Conservation (phyloP, 257 asterid genomes). For the Solanum sparsipilum region DNA sequence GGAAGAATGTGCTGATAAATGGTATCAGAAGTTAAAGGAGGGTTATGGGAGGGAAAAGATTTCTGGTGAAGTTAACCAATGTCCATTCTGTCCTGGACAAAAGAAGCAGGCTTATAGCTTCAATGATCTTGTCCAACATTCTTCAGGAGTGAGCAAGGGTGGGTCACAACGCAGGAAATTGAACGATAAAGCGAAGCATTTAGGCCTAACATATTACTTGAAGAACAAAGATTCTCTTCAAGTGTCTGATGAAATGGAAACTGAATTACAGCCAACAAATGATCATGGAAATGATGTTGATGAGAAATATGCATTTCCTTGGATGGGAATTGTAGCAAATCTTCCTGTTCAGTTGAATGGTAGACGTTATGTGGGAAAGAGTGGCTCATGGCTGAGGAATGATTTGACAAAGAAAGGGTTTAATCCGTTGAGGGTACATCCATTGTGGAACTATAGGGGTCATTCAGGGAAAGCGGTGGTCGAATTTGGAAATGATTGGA, state of each 20-base stretch:
- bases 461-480: slow-evolving; percentile 41
- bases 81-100: slow-evolving; percentile 60
- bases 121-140: slow-evolving; percentile 48
- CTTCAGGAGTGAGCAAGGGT: slow-evolving; percentile 31
- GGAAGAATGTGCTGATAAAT: slow-evolving; percentile 41
- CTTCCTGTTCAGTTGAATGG: slow-evolving; percentile 16
- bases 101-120: slow-evolving; percentile 33
- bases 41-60: slow-evolving; percentile 14
- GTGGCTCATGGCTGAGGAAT: slow-evolving; percentile 27
- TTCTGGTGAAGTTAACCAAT: slow-evolving; percentile 23
- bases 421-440: slow-evolving; percentile 32
- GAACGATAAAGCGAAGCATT: slow-evolving; percentile 28
- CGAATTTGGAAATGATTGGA: slow-evolving; percentile 28
- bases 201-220: not conserved
- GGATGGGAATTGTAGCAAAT: slow-evolving; percentile 46
- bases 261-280: not conserved
- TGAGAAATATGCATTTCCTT: slow-evolving; percentile 40
- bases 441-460: slow-evolving; percentile 31
- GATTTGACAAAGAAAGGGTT: slow-evolving; percentile 24
- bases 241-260: not conserved
- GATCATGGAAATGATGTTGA: slow-evolving; percentile 23
- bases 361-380: slow-evolving; percentile 25
- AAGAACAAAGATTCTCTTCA: not conserved
- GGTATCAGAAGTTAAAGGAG: slow-evolving; percentile 31
- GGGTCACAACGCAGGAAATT: slow-evolving; percentile 27